Percentiles rank a stretch among this genome's conserved stretches.
Conservation (phyloP, 768 basidiomycete species). For the Lactifluus volemus region DNA sequence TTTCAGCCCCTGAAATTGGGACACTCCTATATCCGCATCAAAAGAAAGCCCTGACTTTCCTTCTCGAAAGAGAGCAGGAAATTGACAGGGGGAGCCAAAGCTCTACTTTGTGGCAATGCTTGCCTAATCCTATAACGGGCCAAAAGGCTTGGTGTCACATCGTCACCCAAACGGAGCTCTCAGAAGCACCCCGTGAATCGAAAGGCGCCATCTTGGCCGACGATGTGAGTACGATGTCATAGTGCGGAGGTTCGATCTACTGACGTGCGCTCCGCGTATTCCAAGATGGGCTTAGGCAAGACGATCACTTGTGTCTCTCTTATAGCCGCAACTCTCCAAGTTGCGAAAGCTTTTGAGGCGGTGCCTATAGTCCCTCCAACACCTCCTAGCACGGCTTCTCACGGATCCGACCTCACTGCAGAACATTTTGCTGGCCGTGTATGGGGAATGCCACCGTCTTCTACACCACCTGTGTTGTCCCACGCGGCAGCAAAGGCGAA, state of each 20-base stretch:
- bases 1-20: slow-evolving; percentile 57
- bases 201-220: slow-evolving; percentile 93
- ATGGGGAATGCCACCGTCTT: slow-evolving; percentile 71
- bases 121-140: slow-evolving; percentile 40
- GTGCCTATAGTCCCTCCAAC: slow-evolving; percentile 41
- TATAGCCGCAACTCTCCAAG: slow-evolving; percentile 73
- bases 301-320: slow-evolving; percentile 94
- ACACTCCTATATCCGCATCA: slow-evolving; percentile 94
- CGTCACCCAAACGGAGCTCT: slow-evolving; percentile 74
- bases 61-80: slow-evolving; percentile 82
- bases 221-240: slow-evolving; percentile 55
- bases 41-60: slow-evolving; percentile 93
- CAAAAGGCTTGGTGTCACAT: slow-evolving; percentile 65
- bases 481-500: slow-evolving; percentile 41
- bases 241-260: background rate
- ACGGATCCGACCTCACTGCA: slow-evolving; percentile 29
- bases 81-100: slow-evolving; percentile 48
- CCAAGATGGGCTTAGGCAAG: slow-evolving; percentile 95
- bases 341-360: slow-evolving; percentile 55
- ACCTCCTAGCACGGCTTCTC: slow-evolving; percentile 26
- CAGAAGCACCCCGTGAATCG: slow-evolving; percentile 55
- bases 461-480: slow-evolving; percentile 22
- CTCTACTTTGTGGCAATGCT: slow-evolving; percentile 64
- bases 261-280: background rate
- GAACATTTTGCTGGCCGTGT: slow-evolving; percentile 69